These are phyloP conservation scores for Fusarium sp. DNA, from an alignment of 2,329 filamentous ascomycete genomes.

Conservation along the genomic window DNA sequence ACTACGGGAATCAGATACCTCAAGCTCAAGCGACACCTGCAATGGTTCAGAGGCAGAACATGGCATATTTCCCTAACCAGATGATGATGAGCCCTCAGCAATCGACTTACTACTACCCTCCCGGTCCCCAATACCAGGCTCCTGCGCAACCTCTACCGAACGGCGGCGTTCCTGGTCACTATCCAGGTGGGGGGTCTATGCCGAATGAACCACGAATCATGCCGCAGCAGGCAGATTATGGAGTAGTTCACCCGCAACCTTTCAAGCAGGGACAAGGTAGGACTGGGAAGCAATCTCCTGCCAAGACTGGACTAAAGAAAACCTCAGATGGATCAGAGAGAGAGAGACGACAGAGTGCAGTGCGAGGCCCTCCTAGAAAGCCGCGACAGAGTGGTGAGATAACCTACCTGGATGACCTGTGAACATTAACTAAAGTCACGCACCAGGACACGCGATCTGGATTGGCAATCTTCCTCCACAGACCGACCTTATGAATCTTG, in stretches of 20 bases:
- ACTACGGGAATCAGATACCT: conserved; percentile 56
- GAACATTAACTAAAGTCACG: conserved; percentile 9
- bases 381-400: conserved; percentile 70
- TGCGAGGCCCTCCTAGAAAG: conserved; percentile 53
- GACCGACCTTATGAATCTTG: conserved; percentile 83
- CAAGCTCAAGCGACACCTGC: conserved; percentile 51
- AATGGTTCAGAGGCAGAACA: conserved; percentile 52
- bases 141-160: conserved; percentile 46
- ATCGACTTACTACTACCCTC: conserved; percentile 59
- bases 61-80: conserved; percentile 58
- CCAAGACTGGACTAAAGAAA: conserved; percentile 32
- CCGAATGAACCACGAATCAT: conserved; percentile 44
- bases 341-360: conserved; percentile 42
- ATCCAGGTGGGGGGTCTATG: conserved; percentile 43
- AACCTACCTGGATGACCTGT: conserved; percentile 14
- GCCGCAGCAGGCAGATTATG: conserved; percentile 26
- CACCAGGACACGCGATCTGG: conserved; percentile 86
- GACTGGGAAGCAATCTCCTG: conserved; percentile 20
- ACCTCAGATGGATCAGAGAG: conserved; percentile 36
- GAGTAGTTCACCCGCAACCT: conserved; percentile 11
- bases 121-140: conserved; percentile 53
- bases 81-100: conserved; percentile 57
- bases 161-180: conserved; percentile 52
- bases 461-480: conserved; percentile 92
- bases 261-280: conserved; percentile 43